Percentiles rank a stretch among this genome's conserved stretches.
Conservation (phyloP, 169 alveolate species). For the Plasmodium vivax region DNA sequence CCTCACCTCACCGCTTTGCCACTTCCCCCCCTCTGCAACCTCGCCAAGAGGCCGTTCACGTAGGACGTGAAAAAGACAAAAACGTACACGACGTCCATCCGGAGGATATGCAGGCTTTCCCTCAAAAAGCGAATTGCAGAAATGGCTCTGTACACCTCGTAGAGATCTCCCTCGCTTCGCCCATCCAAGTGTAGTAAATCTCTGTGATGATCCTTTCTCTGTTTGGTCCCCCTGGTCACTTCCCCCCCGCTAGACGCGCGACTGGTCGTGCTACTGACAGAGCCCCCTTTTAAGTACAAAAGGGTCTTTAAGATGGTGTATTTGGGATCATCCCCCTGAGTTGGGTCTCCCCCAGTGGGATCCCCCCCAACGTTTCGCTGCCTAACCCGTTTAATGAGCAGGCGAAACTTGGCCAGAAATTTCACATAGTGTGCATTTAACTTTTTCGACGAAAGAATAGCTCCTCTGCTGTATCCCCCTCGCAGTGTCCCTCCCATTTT, state of each 20-base stretch:
- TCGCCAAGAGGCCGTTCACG: slow-evolving; percentile 10
- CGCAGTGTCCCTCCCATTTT: slow-evolving; percentile 19
- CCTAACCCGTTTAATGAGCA: background rate
- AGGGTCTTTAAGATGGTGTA: slow-evolving; percentile 28
- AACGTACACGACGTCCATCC: slow-evolving; percentile 43
- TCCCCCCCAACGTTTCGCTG: background rate
- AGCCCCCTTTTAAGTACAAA: slow-evolving; percentile 17
- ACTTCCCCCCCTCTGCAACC: background rate
- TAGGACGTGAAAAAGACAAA: slow-evolving; percentile 40
- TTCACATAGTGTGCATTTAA: slow-evolving; percentile 7
- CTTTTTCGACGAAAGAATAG: slow-evolving; percentile 30
- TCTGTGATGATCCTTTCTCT: background rate
- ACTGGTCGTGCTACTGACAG: background rate
- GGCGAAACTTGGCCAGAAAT: background rate
- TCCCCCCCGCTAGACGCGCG: background rate
- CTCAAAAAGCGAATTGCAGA: slow-evolving; percentile 19
- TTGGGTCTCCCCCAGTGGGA: background rate
- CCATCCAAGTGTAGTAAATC: background rate
- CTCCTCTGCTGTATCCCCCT: slow-evolving; percentile 4
- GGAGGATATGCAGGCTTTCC: slow-evolving; percentile 11
- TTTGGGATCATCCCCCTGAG: background rate
- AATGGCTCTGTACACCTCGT: slow-evolving; percentile 9
- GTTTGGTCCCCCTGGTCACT: background rate
- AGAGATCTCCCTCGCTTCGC: background rate
- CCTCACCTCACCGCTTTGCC: too few relatives aligned